Base-by-base conservation (phyloP, 345 rosid species). In the Orychophragmus violaceus region DNA sequence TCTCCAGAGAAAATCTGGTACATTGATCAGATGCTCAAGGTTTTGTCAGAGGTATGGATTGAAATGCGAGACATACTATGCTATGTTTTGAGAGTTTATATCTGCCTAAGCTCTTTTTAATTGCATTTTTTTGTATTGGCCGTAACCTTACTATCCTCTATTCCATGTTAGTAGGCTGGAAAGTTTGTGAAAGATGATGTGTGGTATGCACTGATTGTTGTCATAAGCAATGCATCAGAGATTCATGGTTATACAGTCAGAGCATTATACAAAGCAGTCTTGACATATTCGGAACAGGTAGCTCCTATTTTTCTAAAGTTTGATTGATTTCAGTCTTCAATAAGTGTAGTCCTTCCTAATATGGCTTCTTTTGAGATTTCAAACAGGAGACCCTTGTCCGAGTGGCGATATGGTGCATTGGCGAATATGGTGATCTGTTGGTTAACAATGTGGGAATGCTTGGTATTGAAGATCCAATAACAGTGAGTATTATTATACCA, bases 1-100 rank as follows among this genome's bases (percentile, higher is more conserved):
- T 87, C 99, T 66, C 89, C 90, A 1, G 97, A 94, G 74, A 94
- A 94, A 79, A 79, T 84, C 29, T 94, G 99, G 99, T 88, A 94
- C 80, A 87, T 94, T 67, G 95, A 90, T 82, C 97, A 90, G 86
- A 94, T 94, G 99, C 89, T 94, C 79, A 94, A 85, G 90, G 99
- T 91, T 83, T 94, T 95, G 39, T 80, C 90, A 8, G 90, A 95
- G 99, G 99, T 91, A 89, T 72, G 58, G 75, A 36, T 69, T 56
- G 58, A 65, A 58, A 50, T 19, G 55, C 71, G 41, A 65, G 55
- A 67, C 33, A 41, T 44, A 41, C 49, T 30, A 37, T 69, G 35
- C 14, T 60, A 12, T 69, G 37, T 45, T 55, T 48, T 61, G 35
- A 52, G 55, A 41, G 35, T 61, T 59, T 49, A 35, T 49, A 49